Conservation (phyloP, 2,329 filamentous ascomycete species). For the Arthrobotrys musiformis region DNA sequence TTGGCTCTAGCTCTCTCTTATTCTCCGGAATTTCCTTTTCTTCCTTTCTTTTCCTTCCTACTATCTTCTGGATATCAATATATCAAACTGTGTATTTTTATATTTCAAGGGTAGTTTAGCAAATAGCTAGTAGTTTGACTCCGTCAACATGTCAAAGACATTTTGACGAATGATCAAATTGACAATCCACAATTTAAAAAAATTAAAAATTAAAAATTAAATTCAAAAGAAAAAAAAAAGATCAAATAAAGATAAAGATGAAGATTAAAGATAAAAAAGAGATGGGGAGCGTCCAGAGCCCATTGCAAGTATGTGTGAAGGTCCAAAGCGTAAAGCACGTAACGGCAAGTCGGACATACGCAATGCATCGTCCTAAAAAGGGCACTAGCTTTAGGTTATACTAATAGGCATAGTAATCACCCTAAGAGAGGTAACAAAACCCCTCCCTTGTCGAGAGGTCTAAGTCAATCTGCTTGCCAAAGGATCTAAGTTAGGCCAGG, state of each 20-base stretch:
- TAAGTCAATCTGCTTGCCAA: slow-evolving; percentile 13
- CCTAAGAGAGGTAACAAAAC: not conserved
- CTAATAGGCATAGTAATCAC: not conserved
- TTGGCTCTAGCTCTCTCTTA: not conserved
- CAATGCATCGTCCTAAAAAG: slow-evolving; percentile 6
- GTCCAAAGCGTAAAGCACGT: not conserved
- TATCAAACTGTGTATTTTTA: slow-evolving; percentile 17
- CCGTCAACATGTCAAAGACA: not conserved
- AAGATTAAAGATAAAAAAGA: too few relatives aligned
- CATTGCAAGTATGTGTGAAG: too few relatives aligned
- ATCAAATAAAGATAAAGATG: not conserved
- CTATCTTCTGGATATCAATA: slow-evolving; percentile 2
- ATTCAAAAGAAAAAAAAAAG: not conserved
- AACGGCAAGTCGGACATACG: not conserved
- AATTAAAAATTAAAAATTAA: not conserved
- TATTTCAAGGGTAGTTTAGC: slow-evolving; percentile 10
- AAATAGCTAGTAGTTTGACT: slow-evolving; percentile 12
- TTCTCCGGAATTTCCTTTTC: not conserved
- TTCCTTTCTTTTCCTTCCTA: not conserved
- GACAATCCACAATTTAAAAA: not conserved
- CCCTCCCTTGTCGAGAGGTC: not conserved
- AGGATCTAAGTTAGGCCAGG: slow-evolving; percentile 12
- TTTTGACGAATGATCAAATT: slow-evolving; percentile 3
- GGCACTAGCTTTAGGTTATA: not conserved
- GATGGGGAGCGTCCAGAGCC: not conserved